Evolutionary conservation across 495 filamentous ascomycete genomes (phyloP).

Genomic region (Penicillium waksmanii): DNA sequence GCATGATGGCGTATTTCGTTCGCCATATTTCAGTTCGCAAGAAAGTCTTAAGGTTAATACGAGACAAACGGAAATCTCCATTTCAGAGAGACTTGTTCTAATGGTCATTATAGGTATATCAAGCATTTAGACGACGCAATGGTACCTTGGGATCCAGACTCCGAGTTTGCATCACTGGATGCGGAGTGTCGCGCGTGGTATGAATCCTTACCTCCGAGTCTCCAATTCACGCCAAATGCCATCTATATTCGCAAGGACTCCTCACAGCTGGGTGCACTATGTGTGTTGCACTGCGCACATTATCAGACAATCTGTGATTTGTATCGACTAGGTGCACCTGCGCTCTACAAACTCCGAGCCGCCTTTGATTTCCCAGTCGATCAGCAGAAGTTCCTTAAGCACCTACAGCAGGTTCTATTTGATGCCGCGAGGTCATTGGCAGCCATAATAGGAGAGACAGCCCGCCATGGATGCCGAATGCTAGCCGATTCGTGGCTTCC

Average conservation of each 20-base stretch:
- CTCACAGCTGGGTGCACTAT: conserved; percentile 35
- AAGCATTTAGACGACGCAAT: conserved; percentile 37
- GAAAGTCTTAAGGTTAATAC: conserved; percentile 26
- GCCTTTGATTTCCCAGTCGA: conserved; percentile 37
- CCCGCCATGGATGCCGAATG: conserved; percentile 27
- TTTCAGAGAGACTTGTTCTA: not conserved
- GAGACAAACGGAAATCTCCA: not conserved
- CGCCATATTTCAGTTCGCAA: conserved; percentile 37
- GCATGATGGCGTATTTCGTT: conserved; percentile 38
- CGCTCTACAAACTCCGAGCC: conserved; percentile 35
- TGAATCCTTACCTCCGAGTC: conserved; percentile 30
- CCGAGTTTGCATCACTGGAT: conserved; percentile 33
- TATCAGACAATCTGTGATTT: conserved; percentile 39
- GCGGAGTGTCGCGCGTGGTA: conserved; percentile 34
- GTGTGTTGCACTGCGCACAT: conserved; percentile 34
- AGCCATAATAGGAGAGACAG: conserved; percentile 33
- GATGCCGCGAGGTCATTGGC: conserved; percentile 33
- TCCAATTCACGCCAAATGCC: conserved; percentile 32
- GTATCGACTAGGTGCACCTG: conserved; percentile 36
- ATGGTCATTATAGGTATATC: conserved; percentile 26
- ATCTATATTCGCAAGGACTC: conserved; percentile 40
- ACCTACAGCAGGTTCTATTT: conserved; percentile 31
- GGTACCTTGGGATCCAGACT: conserved; percentile 33
- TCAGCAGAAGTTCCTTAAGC: conserved; percentile 26
- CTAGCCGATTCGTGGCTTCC: conserved; percentile 42